Base-by-base conservation (phyloP, 495 filamentous ascomycete genomes). In the Apiosordaria backusii region DNA sequence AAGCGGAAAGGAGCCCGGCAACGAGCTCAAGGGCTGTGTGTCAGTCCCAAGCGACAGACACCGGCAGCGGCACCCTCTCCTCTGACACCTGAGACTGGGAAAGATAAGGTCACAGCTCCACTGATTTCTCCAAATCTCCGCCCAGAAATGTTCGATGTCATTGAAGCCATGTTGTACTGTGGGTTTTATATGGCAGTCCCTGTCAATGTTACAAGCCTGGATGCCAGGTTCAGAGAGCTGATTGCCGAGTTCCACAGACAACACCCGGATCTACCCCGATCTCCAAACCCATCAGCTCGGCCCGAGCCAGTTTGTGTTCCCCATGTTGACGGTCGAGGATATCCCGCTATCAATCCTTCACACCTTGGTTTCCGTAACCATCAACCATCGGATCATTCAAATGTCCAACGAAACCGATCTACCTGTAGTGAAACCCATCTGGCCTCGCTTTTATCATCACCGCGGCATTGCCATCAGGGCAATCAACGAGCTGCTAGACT, bases 151-250 rank as follows among this genome's bases (percentile, higher is more conserved):
- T 58, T 21, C 18, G 62, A 71, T 40, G 26, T 71, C 1, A 50
- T 71, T 18, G 66, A 71, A 57, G 69, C 69, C 13, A 21, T 65
- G 7, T 2, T 24, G 3, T 73, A 73, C 24, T 73, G 71, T 73
- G 61, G 15, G 68, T 66, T n/a, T 13, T 3, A 50, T 18, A 7
- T n/a, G 21, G 18, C 21, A 4, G 0, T 24, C 45, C 40, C 29
- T 29, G 1, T 57, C 4, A 6, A 13, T 24, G 22, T 1, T n/a
- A n/a, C 1, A 4, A 27, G 19, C 16, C n/a, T 16, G 9, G n/a
- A n/a, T n/a, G n/a, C n/a, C 16, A 21, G 9, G 24, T 52, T 19
- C 59, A 2, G 7, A 6, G 7, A 23, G 15, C 6, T 23, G 2
- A 6, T 6, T 9, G 22, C 35, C 9, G 45, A 15, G 3, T 4